phyloP scores from a whole-genome alignment of 2,329 filamentous ascomycete species.

The Colletotrichum tofieldiae region DNA sequence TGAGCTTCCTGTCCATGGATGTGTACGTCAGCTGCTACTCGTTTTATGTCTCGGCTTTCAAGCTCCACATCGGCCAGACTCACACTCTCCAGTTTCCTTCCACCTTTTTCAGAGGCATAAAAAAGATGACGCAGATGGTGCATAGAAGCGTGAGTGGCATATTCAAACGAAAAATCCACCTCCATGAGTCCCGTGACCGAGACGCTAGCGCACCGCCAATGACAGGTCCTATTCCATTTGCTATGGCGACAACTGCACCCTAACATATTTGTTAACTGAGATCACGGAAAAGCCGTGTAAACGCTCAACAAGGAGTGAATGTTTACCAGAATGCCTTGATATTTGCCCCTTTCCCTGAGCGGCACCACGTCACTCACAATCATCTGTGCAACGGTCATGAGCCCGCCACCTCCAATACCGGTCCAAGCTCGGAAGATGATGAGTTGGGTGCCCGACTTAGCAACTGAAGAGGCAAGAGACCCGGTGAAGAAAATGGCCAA shows the following conservation, averaged over 20 bases:
- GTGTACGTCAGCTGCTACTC: background rate
- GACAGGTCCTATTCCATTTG: conserved; percentile 69
- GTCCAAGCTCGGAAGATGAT: conserved; percentile 60
- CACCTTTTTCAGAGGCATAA: conserved; percentile 71
- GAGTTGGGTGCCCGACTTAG: conserved; percentile 57
- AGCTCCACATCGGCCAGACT: conserved; percentile 37
- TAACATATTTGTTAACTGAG: conserved; percentile 27
- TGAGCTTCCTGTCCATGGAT: conserved; percentile 57
- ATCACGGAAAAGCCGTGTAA: background rate
- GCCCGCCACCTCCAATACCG: conserved; percentile 60
- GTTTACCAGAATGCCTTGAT: conserved; percentile 57
- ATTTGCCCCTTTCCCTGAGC: conserved; percentile 61
- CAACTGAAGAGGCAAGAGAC: conserved; percentile 60
- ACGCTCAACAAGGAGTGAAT: no score
- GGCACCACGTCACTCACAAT: conserved; percentile 67
- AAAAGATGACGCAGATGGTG: conserved; percentile 64
- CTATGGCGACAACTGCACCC: conserved; percentile 67
- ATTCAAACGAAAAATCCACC: conserved; percentile 70
- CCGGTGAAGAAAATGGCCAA: conserved; percentile 61
- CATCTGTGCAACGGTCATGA: conserved; percentile 61
- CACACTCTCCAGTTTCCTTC: conserved; percentile 65
- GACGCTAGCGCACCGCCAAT: conserved; percentile 67
- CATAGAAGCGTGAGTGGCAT: conserved; percentile 66
- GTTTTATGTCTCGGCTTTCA: background rate
- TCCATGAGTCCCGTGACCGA: conserved; percentile 61